These are phyloP conservation scores for Dryadomyces sulphureus DNA, from an alignment of 2,329 filamentous ascomycete genomes.

Conservation along the genomic window DNA sequence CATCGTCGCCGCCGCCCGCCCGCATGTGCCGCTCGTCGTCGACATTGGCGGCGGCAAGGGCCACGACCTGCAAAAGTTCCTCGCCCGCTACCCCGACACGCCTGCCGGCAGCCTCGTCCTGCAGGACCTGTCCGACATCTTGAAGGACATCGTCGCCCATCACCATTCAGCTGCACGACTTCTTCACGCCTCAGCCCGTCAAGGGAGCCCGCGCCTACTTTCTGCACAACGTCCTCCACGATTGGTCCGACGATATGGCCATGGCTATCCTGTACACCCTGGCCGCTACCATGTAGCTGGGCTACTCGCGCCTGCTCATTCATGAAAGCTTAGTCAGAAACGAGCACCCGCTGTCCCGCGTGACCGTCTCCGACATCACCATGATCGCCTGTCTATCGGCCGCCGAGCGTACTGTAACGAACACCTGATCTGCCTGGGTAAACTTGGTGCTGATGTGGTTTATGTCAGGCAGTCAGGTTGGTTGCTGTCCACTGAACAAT, in stretches of 20 bases:
- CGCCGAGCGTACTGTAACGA: too few relatives aligned
- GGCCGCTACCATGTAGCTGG: conserved; percentile 16
- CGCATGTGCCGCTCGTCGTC: conserved; percentile 1
- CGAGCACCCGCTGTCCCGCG: background rate
- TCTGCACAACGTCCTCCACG: conserved; percentile 14
- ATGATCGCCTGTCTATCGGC: conserved; percentile 1
- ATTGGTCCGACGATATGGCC: conserved; percentile 15
- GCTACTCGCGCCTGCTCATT: conserved; percentile 24
- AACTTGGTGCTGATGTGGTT: too few relatives aligned
- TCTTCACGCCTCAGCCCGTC: conserved; percentile 19
- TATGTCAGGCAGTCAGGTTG: too few relatives aligned
- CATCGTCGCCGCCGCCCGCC: background rate
- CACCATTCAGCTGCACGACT: conserved; percentile 4
- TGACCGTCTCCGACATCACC: conserved; percentile 1
- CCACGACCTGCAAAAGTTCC: conserved; percentile 2
- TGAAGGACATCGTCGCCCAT: conserved; percentile 6
- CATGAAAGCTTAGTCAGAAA: conserved; percentile 17
- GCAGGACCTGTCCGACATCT: conserved; percentile 21
- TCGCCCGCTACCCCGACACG: background rate
- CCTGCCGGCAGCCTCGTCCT: conserved; percentile 18
- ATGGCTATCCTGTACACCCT: conserved; percentile 18
- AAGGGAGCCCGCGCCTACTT: conserved; percentile 11
- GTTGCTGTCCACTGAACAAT: too few relatives aligned
- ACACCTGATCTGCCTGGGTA: too few relatives aligned
- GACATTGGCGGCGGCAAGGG: conserved; percentile 12